Evolutionary conservation across 768 basidiomycete genomes (phyloP), one percentile per base, ranked within the genome.

Genomic region (Sarcomyxa edulis): DNA sequence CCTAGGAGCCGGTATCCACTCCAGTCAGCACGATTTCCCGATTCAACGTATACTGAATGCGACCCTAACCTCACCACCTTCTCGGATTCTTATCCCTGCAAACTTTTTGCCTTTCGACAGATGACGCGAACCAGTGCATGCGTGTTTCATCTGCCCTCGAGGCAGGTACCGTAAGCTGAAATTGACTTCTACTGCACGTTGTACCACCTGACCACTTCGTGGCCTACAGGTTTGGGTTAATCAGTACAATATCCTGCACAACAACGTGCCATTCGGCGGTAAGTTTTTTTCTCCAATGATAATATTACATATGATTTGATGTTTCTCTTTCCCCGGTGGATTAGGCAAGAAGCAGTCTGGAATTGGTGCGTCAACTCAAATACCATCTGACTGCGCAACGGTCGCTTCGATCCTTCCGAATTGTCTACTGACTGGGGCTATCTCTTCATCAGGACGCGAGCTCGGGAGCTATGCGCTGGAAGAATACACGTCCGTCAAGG

Each of bases 311-410:
- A n/a, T n/a, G n/a, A n/a, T n/a, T n/a, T n/a, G n/a, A n/a, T n/a
- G n/a, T n/a, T n/a, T n/a, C n/a, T n/a, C n/a, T n/a, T n/a, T n/a
- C n/a, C n/a, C n/a, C n/a, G n/a, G n/a, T n/a, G n/a, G n/a, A n/a
- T n/a, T n/a, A n/a, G n/a, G n/a, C n/a, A 95, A 87, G 68, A 95
- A 94, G 62, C 84, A 89, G 56, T 88, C 85, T 29, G 92, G 92
- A 37, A 81, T 88, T 52, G 84, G 87, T 85, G 48, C 42, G 73
- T 61, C n/a, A n/a, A n/a, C n/a, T n/a, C n/a, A n/a, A n/a, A 40
- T 16, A 27, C 31, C 18, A 15, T 43, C 29, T 6, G 28, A 37
- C 28, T 15, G 7, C 35, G 14, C n/a, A n/a, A 39, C 32, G 40
- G 22, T 19, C 42, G 39, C 18, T 37, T 28, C 41, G 20, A 7